A percentile compares a stretch with the other conserved stretches of the same genome.
phyloP scores from a whole-genome alignment of 805 yeast species.

The Teunomyces funiuensis region DNA sequence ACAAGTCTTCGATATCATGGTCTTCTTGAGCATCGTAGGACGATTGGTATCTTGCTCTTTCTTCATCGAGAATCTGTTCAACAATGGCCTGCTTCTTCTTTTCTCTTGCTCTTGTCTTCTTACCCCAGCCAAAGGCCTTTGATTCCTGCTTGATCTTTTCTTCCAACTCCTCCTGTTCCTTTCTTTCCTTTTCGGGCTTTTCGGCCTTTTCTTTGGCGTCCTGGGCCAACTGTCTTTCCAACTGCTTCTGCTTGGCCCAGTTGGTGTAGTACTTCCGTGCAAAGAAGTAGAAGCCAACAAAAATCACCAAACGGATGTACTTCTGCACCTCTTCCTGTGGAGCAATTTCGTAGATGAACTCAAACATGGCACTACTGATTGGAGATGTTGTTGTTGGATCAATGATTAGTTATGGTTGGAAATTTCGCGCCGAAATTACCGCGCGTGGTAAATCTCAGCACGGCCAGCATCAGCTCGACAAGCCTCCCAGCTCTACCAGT shows the following conservation, averaged over 20 bases:
- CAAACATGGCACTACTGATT: constrained; percentile 17
- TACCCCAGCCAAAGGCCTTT: constrained; percentile 75
- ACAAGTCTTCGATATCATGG: constrained; percentile 65
- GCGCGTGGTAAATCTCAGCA: not conserved
- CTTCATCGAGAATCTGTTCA: constrained; percentile 42
- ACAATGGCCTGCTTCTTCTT: constrained; percentile 55
- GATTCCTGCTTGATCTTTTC: constrained; percentile 38
- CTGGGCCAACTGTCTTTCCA: constrained; percentile 44
- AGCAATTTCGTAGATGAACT: constrained; percentile 35
- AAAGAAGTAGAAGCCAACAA: constrained; percentile 64
- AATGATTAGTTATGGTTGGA: not conserved
- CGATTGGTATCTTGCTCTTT: constrained; percentile 44
- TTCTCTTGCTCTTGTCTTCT: constrained; percentile 61
- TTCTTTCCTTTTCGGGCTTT: constrained; percentile 34
- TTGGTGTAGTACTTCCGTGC: constrained; percentile 56
- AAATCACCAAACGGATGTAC: constrained; percentile 47
- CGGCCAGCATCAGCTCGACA: too few relatives aligned
- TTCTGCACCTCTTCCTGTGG: constrained; percentile 44
- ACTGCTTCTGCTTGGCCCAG: constrained; percentile 56
- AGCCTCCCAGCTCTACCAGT: too few relatives aligned
- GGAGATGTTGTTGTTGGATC: not conserved
- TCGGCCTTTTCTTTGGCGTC: constrained; percentile 46
- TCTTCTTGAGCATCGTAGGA: constrained; percentile 54
- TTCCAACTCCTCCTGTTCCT: constrained; percentile 34
- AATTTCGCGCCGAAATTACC: not conserved